These are phyloP conservation scores for Ophiognomonia clavigignenti-juglandacearum DNA, from an alignment of 2,329 filamentous ascomycete species.

Conservation along the genomic window DNA sequence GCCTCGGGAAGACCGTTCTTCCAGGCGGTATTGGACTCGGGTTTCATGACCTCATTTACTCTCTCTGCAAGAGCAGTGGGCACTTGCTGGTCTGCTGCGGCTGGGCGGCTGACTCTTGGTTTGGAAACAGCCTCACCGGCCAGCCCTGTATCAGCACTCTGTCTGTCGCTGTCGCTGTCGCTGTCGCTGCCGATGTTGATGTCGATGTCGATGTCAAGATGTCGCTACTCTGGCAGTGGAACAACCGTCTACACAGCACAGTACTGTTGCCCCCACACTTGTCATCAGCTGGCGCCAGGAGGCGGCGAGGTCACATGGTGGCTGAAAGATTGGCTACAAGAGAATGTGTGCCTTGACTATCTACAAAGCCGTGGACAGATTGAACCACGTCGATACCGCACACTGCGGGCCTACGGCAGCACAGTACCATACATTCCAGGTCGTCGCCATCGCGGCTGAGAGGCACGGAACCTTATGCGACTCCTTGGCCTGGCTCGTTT, in stretches of 20 bases:
- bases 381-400: no score
- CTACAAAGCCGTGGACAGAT: no score
- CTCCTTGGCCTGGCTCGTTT: background rate
- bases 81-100: no score
- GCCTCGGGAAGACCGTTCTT: constrained; percentile 1
- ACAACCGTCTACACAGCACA: constrained; percentile 1
- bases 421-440: no score
- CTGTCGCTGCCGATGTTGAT: no score
- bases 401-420: no score
- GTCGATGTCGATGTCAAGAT: no score
- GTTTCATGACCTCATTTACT: background rate
- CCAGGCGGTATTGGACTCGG: background rate
- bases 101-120: no score
- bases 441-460: background rate
- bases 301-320: background rate
- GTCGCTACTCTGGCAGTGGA: background rate
- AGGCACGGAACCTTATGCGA: constrained; percentile 4
- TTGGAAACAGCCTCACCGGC: no score
- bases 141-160: background rate
- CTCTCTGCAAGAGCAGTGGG: background rate
- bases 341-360: no score
- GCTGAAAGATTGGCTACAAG: background rate
- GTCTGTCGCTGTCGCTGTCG: background rate
- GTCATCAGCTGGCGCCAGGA: background rate
- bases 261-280: background rate